A percentile compares a stretch with the other conserved stretches of the same genome.
Conservation (phyloP, 2,329 filamentous ascomycete genomes). For the Scorias spongiosa region DNA sequence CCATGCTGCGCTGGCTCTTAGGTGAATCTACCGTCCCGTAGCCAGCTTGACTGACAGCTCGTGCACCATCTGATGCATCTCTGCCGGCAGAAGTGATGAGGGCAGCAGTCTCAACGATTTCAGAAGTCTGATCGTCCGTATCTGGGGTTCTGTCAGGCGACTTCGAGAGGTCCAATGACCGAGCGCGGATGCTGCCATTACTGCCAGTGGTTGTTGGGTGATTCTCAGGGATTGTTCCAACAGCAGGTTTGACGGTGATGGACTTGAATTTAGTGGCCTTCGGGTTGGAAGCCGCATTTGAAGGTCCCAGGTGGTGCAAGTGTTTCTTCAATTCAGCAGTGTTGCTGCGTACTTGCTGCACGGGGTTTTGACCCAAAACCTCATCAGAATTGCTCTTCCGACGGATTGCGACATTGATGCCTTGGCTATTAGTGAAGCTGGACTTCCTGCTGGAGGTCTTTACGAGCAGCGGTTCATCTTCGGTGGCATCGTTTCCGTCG, state of each 20-base stretch:
- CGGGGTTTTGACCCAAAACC: not conserved
- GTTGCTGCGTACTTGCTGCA: constrained; percentile 27
- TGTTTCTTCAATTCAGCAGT: constrained; percentile 43
- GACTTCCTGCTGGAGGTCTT: constrained; percentile 11
- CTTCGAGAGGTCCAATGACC: not conserved
- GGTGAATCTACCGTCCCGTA: constrained; percentile 32
- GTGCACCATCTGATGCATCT: constrained; percentile 21
- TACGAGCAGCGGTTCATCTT: constrained; percentile 15
- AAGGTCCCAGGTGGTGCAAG: constrained; percentile 48
- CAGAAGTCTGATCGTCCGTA: not conserved
- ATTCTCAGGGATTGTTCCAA: constrained; percentile 27
- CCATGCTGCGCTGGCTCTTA: not conserved
- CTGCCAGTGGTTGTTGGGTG: constrained; percentile 9
- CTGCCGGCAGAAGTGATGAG: constrained; percentile 38
- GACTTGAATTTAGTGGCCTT: constrained; percentile 45
- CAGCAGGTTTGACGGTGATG: constrained; percentile 50
- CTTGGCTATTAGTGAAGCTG: constrained; percentile 21
- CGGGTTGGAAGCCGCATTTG: constrained; percentile 45
- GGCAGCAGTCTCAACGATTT: constrained; percentile 35
- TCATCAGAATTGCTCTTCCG: constrained; percentile 22
- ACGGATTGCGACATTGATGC: constrained; percentile 28
- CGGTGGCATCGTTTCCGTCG: constrained; percentile 7
- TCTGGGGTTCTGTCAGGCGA: constrained; percentile 5
- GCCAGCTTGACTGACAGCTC: constrained; percentile 24
- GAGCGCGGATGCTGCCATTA: not conserved